Conservation (phyloP, 257 asterid species). For the Jasminum sambac region DNA sequence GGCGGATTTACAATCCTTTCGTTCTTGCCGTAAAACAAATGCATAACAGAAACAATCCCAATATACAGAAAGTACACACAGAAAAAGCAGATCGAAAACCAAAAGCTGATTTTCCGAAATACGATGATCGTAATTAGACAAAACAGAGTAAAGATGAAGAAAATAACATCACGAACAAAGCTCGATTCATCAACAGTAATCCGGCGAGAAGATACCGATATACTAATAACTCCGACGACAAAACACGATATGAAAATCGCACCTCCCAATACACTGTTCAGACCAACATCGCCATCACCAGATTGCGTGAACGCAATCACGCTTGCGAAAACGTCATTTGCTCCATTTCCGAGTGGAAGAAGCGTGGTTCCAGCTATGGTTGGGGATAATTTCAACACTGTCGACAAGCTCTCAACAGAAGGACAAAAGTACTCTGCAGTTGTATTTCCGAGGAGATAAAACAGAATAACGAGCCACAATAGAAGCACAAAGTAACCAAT, state of each 20-base stretch:
- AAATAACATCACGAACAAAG: slow-evolving; percentile 68
- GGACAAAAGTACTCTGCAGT: slow-evolving; percentile 73
- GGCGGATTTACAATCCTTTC: slow-evolving; percentile 16
- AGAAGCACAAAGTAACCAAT: slow-evolving; percentile 46
- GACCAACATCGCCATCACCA: slow-evolving; percentile 60
- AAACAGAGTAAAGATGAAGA: slow-evolving; percentile 53
- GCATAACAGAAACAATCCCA: slow-evolving; percentile 55
- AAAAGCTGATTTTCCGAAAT: slow-evolving; percentile 42
- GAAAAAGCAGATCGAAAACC: slow-evolving; percentile 53
- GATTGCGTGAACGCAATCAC: slow-evolving; percentile 57
- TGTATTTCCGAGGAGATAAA: slow-evolving; percentile 68
- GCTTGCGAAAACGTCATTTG: slow-evolving; percentile 71
- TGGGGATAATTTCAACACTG: slow-evolving; percentile 61
- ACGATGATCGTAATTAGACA: slow-evolving; percentile 48
- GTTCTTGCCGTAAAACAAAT: slow-evolving; percentile 33
- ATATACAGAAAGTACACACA: slow-evolving; percentile 54
- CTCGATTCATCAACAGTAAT: slow-evolving; percentile 44
- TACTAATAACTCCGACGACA: slow-evolving; percentile 66
- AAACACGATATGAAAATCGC: slow-evolving; percentile 70
- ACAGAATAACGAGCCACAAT: slow-evolving; percentile 55
- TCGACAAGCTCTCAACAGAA: slow-evolving; percentile 53
- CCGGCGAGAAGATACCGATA: slow-evolving; percentile 38
- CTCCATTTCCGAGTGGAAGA: slow-evolving; percentile 86
- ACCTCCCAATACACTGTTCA: slow-evolving; percentile 75
- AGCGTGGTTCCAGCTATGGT: slow-evolving; percentile 80